These are phyloP conservation scores for Xerocomellus dryophilus DNA, from an alignment of 768 basidiomycete genomes.

Conservation along the genomic window DNA sequence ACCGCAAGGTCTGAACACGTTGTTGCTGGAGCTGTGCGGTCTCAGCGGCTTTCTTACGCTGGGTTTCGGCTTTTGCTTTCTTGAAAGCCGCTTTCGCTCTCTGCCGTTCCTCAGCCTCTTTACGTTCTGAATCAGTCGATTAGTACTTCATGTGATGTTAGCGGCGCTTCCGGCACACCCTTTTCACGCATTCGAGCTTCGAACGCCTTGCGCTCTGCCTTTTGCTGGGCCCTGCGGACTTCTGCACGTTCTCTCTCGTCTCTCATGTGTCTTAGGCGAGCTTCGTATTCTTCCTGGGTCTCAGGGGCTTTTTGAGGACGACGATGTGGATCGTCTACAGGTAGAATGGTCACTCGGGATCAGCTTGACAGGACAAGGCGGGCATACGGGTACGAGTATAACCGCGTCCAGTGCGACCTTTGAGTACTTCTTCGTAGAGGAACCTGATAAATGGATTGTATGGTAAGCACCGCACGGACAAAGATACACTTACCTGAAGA, in stretches of 20 bases:
- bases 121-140: slow-evolving; percentile 37
- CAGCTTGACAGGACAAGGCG: slow-evolving; percentile 8
- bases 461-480: slow-evolving; percentile 5
- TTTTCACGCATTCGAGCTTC: slow-evolving; percentile 47
- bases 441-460: slow-evolving; percentile 34
- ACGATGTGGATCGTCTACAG: slow-evolving; percentile 20
- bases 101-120: slow-evolving; percentile 56
- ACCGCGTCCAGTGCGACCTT: slow-evolving; percentile 33
- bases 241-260: slow-evolving; percentile 57
- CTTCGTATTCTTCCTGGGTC: slow-evolving; percentile 49
- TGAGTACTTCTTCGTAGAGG: slow-evolving; percentile 46
- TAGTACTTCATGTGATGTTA: slow-evolving; percentile 10
- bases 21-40: slow-evolving; percentile 45
- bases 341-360: slow-evolving; percentile 10
- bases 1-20: slow-evolving; percentile 54
- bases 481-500: slow-evolving; percentile 41
- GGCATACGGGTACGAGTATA: slow-evolving; percentile 29
- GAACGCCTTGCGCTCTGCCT: slow-evolving; percentile 45
- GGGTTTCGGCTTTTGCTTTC: slow-evolving; percentile 51
- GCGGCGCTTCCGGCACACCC: slow-evolving; percentile 35
- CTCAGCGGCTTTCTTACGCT: slow-evolving; percentile 47
- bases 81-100: slow-evolving; percentile 52
- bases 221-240: slow-evolving; percentile 45
- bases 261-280: slow-evolving; percentile 45
- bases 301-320: slow-evolving; percentile 34